Evolutionary conservation across 2,329 filamentous ascomycete genomes (phyloP).

Genomic region (Bipolaris cookei): DNA sequence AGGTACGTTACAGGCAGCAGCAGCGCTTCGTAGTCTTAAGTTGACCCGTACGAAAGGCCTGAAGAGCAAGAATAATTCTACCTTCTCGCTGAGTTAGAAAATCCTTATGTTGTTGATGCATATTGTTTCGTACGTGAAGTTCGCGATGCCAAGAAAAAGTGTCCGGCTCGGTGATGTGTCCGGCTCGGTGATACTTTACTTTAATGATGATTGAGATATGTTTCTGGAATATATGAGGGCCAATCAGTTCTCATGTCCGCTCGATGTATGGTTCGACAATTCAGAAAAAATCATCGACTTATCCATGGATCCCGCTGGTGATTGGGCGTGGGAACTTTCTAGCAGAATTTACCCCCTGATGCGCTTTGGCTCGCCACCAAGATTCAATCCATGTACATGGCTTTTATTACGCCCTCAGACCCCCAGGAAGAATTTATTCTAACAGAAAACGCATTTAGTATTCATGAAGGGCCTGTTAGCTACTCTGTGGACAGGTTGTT

Average conservation of each 20-base stretch:
- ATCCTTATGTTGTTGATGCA: too few species aligned
- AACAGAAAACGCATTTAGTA: not conserved
- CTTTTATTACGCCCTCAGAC: not conserved
- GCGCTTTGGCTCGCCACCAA: not conserved
- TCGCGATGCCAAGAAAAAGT: too few species aligned
- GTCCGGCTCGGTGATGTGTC: too few species aligned
- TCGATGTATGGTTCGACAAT: slow-evolving; percentile 47
- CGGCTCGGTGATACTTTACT: too few species aligned
- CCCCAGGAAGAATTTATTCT: not conserved
- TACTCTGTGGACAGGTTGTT: not conserved
- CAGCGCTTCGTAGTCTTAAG: too few species aligned
- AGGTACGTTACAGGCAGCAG: too few species aligned
- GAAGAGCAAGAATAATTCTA: too few species aligned
- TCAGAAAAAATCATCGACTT: slow-evolving; percentile 35
- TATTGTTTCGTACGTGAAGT: too few species aligned
- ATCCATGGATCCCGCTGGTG: slow-evolving; percentile 5
- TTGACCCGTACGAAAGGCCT: too few species aligned
- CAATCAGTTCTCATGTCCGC: slow-evolving; percentile 11
- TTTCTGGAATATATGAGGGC: slow-evolving; percentile 43
- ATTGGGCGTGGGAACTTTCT: slow-evolving; percentile 36
- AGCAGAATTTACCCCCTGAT: not conserved
- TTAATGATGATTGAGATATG: too few species aligned
- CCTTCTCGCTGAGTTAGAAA: too few species aligned
- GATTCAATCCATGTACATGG: not conserved
- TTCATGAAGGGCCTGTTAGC: slow-evolving; percentile 1